phyloP scores from a whole-genome alignment of 1,139 yeast genomes.

The Geotrichum histeridarum region DNA sequence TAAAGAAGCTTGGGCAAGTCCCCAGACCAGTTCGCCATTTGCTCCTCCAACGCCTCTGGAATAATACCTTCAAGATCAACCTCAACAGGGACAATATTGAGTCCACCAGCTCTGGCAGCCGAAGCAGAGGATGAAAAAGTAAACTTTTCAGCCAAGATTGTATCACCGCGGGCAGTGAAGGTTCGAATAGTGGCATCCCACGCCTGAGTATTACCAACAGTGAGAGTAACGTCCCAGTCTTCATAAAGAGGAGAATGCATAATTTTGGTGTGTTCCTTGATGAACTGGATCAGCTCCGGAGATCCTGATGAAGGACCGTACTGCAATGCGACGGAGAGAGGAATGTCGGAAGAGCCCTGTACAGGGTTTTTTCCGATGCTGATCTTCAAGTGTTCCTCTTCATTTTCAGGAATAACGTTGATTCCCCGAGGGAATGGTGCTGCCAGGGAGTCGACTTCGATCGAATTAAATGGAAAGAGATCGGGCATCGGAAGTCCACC shows the following conservation, averaged over 20 bases:
- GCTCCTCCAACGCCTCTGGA: conserved; percentile 62
- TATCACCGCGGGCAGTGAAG: conserved; percentile 71
- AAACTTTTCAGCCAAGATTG: conserved; percentile 75
- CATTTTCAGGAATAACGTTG: conserved; percentile 55
- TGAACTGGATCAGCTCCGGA: conserved; percentile 57
- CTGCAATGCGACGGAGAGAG: conserved; percentile 80
- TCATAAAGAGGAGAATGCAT: conserved; percentile 58
- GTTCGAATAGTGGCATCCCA: conserved; percentile 85
- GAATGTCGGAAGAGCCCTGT: conserved; percentile 47
- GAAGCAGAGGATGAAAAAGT: conserved; percentile 81
- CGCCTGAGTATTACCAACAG: conserved; percentile 81
- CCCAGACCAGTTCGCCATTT: conserved; percentile 66
- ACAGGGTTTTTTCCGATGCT: conserved; percentile 6
- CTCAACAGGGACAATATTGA: conserved; percentile 63
- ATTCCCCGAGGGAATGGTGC: conserved; percentile 76
- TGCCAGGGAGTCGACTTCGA: conserved; percentile 64
- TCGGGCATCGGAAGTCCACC: conserved; percentile 92
- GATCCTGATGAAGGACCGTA: conserved; percentile 85
- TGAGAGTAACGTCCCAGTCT: conserved; percentile 61
- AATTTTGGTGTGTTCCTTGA: conserved; percentile 69
- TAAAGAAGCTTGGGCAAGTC: conserved; percentile 74
- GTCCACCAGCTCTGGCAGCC: conserved; percentile 69
- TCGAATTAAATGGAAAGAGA: conserved; percentile 83
- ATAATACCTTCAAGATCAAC: conserved; percentile 78
- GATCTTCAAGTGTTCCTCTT: conserved; percentile 37